Evolutionary conservation across 306 rosid genomes (phyloP), one percentile per base, ranked within the genome.

Genomic region (Vigna reflexopilosa): DNA sequence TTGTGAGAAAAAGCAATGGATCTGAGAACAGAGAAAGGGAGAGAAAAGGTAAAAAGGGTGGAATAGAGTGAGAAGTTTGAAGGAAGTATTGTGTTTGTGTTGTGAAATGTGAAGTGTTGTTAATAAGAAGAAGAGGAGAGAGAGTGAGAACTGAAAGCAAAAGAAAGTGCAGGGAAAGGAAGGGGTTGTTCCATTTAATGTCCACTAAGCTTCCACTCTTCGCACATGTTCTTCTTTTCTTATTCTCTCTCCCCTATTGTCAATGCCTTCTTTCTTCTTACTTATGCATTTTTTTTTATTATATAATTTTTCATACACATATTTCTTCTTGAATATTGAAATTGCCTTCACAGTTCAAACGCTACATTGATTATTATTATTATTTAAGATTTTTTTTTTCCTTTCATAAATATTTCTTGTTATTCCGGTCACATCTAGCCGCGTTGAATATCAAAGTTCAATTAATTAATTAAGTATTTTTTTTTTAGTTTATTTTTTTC

Each of bases 1-100:
- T 1, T 55, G 5, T 1, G 76, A 38, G 56, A 69, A 0, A 20
- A 70, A 63, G 79, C 70, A 77, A 71, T 54, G 79, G 85, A 82
- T 77, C 82, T 82, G 71, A 22, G 75, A 82, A 75, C 0, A 16
- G 56, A 40, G 10, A 47, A 49, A 61, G 8, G 48, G 59, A 67
- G 67, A 6, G 8, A 0, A 26, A 2, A 38, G 5, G 5, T 38
- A 17, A 15, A 54, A 15, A 52, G 17, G 3, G 0, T 42, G 32
- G 48, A 14, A 63, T 16, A 16, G 2, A 36, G 38, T 10, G 10
- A 55, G 3, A 57, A 65, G 42, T 30, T 65, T 61, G 72, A 70
- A 49, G 55, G 1, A 34, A 16, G 65, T 49, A 38, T 10, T 14
- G 38, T 11, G 11, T 9, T 0, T 42, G 13, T 42, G 47, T 15